These are phyloP conservation scores for Cavenderia fasciculata DNA, from an alignment of 78 protist genomes.

Conservation along the genomic window DNA sequence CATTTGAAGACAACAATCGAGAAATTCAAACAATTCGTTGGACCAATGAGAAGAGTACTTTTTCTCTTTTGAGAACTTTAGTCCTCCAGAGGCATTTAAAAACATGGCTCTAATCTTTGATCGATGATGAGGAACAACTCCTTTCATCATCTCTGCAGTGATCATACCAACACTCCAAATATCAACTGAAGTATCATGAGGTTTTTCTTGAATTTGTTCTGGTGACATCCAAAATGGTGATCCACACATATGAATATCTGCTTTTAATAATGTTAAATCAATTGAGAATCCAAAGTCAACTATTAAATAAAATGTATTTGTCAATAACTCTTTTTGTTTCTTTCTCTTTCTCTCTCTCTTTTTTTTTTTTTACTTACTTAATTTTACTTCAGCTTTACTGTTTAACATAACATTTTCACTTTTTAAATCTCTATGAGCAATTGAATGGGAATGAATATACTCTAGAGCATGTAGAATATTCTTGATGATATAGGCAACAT, in stretches of 20 bases:
- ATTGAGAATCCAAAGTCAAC: constrained; percentile 76
- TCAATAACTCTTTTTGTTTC: neutral
- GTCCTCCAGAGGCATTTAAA: constrained; percentile 41
- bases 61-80: constrained; percentile 49
- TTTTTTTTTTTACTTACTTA: constrained; percentile 29
- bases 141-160: constrained; percentile 71
- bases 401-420: constrained; percentile 68
- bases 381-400: constrained; percentile 72
- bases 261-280: constrained; percentile 50
- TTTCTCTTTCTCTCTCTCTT: neutral
- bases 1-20: constrained; percentile 59
- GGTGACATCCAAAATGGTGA: constrained; percentile 79
- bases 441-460: constrained; percentile 40
- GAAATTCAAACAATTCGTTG: constrained; percentile 67
- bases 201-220: constrained; percentile 69
- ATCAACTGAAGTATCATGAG: constrained; percentile 51
- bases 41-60: constrained; percentile 71
- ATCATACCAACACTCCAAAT: constrained; percentile 77
- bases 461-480: constrained; percentile 49
- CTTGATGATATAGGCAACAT: constrained; percentile 56
- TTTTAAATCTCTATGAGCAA: constrained; percentile 73
- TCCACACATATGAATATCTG: constrained; percentile 75
- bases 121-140: constrained; percentile 69
- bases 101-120: constrained; percentile 71
- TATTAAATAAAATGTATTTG: neutral